Percentiles rank a stretch among this genome's conserved stretches.
Conservation (phyloP, 345 rosid genomes). For the Eucalyptus sideroxylon region DNA sequence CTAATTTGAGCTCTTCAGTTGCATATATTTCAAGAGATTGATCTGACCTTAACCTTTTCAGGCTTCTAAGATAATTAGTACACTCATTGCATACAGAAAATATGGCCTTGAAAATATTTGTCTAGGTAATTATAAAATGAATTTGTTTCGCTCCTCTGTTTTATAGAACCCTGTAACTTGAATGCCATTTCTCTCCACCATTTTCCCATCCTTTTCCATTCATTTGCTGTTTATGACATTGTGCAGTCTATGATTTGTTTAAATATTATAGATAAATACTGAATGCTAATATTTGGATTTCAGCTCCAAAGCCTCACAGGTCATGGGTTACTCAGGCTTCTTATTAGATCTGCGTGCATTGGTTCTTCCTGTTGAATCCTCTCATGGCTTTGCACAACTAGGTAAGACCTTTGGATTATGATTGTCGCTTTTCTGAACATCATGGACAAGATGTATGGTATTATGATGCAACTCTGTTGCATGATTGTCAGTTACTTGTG, state of each 20-base stretch:
- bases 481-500: background rate
- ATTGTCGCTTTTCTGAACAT: background rate
- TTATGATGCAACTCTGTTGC: background rate
- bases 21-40: background rate
- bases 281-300: no score
- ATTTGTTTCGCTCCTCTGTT: background rate
- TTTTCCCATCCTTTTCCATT: background rate
- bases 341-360: background rate
- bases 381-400: background rate
- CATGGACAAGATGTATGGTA: background rate
- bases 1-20: background rate
- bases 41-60: background rate
- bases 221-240: background rate
- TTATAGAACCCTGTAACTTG: background rate
- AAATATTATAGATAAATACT: background rate
- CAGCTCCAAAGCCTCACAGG: background rate
- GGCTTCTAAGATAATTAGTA: background rate
- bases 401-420: background rate
- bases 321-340: background rate
- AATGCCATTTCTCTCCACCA: background rate
- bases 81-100: background rate
- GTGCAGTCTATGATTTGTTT: background rate
- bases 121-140: background rate
- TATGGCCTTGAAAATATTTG: background rate
- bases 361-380: background rate